A percentile compares a stretch with the other conserved stretches of the same genome.
phyloP scores from a whole-genome alignment of 2,329 filamentous ascomycete genomes.

The Camptophora hylomeconis region DNA sequence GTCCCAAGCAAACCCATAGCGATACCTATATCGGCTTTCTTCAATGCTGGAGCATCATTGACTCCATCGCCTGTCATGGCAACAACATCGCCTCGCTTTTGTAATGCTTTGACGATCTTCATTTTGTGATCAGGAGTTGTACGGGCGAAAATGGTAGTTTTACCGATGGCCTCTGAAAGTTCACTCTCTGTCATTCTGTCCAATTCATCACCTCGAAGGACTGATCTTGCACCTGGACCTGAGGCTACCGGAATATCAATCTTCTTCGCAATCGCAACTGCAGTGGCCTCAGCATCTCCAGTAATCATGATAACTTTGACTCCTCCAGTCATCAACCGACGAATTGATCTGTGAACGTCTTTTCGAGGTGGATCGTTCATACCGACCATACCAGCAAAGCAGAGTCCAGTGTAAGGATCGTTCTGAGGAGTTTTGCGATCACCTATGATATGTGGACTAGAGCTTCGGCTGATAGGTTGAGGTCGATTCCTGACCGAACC shows the following conservation, averaged over 20 bases:
- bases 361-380: constrained; percentile 95
- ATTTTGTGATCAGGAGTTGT: constrained; percentile 97
- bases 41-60: constrained; percentile 91
- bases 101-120: constrained; percentile 86
- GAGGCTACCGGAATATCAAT: constrained; percentile 74
- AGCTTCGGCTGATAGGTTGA: constrained; percentile 40
- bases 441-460: constrained; percentile 24
- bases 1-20: constrained; percentile 92
- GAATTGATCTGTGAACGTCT: constrained; percentile 78
- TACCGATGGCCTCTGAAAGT: constrained; percentile 69
- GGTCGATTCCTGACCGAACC: constrained; percentile 46
- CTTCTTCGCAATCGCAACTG: constrained; percentile 83
- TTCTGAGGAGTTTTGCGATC: constrained; percentile 39
- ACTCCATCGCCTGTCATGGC: constrained; percentile 99
- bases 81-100: constrained; percentile 87
- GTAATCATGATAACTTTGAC: constrained; percentile 99
- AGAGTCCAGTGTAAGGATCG: constrained; percentile 63
- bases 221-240: constrained; percentile 43
- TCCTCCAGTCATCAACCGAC: constrained; percentile 79
- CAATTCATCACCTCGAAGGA: constrained; percentile 82
- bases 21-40: constrained; percentile 95
- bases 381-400: constrained; percentile 83
- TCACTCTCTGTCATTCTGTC: constrained; percentile 81
- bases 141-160: constrained; percentile 87
- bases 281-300: constrained; percentile 88